Base-by-base conservation (phyloP, 805 yeast species). In the Saturnispora diversa region DNA sequence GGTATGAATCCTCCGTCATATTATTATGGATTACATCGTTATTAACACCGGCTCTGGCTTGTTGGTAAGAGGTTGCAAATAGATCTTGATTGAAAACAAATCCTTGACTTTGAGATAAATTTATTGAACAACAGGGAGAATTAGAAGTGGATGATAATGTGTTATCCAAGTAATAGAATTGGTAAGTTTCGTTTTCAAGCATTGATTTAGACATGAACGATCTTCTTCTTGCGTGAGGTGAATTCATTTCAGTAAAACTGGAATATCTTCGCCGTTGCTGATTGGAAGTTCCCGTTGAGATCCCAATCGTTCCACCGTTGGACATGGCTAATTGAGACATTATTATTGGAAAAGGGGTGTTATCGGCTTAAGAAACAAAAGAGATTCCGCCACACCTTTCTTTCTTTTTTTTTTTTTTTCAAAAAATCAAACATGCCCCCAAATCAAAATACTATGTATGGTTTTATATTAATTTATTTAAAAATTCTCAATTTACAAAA, bases 51-150 rank as follows among this genome's bases (percentile, higher is more conserved):
- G 68, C 69, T 35, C 67, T 58, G 33, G 58, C 62, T 43, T 81
- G 88, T 51, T 79, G 84, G 54, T 75, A 77, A 22, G 79, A 77
- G 2, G 79, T 66, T 2, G 86, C 88, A 66, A 80, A 82, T 34
- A 80, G 59, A 50, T 81, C 88, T 52, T 81, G 88, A 54, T 82
- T 81, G 74, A 85, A 82, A 2, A 73, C 59, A 50, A 81, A 82
- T 3, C 92, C 92, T 53, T 82, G 88, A 24, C 80, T 71, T 50
- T 80, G 82, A 19, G 65, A 67, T 29, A 78, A 60, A 12, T 73
- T 66, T 27, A 78, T 65, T 12, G 69, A 62, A 41, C 53, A 66
- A 1, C 63, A 48, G 6, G 70, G 60, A n/a, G 55, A 30, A 17
- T 30, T 44, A 21, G 16, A 29, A 8, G 15, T 20, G n/a, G n/a